Base-by-base conservation (phyloP, 345 rosid species). In the Syzygium grande region DNA sequence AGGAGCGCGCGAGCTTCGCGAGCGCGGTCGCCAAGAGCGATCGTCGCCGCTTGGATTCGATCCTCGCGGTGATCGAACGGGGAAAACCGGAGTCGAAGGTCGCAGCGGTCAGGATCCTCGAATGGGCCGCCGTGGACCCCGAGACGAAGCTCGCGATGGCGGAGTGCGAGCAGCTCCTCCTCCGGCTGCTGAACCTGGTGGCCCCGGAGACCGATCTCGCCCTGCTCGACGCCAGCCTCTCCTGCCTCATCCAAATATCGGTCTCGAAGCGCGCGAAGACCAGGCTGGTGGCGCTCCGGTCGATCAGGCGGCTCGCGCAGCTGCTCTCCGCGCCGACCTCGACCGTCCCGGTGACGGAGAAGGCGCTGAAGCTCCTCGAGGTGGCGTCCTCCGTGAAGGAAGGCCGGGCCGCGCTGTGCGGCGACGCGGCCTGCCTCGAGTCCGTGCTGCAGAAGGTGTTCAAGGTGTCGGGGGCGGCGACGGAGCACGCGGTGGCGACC, bases 401-500 rank as follows among this genome's bases (percentile, higher is more conserved):
- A 92, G 99, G 97, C 19, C 91, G 96, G 87, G 87, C 51, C 49
- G 96, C 93, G 92, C 89, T 96, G 4, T 90, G 93, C 54, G 84
- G 88, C 2, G 94, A 92, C 85, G 52, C 90, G 0, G 85, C 53
- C 73, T 93, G 98, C 86, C 86, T 94, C 65, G 94, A 93, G 90
- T 96, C 95, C 27, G 94, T 98, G 41, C 93, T 94, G 89, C 91
- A 91, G 84, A 96, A 91, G 91, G 89, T 94, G 87, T 86, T 96
- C 92, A 98, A 96, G 85, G 97, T 94, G 6, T 96, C 99, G 34
- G 85, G 86, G 27, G 88, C 88, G 38, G 94, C 99, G 88, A 96
- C 99, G 91, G 98, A 98, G 89, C 95, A 93, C 51, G 96, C 98
- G 46, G 99, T 96, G 89, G 93, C 94, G 89, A 92, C 96, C 34